Conservation (phyloP, 805 yeast species). For the Jamesozyma spencerorum region DNA sequence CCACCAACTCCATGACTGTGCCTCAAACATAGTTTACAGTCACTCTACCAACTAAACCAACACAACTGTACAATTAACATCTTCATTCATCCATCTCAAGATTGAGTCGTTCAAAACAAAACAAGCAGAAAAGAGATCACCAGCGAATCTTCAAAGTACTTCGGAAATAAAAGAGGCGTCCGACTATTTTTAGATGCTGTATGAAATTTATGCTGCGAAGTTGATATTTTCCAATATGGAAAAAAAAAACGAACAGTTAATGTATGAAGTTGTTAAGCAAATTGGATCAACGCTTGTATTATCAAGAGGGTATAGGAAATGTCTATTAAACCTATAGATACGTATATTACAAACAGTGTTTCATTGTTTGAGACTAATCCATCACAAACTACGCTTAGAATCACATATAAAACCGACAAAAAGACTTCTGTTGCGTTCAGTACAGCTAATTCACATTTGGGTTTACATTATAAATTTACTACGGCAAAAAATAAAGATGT, state of each 20-base stretch:
- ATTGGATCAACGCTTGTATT: too few relatives aligned
- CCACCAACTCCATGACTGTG: too few relatives aligned
- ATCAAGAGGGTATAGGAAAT: slow-evolving; percentile 2
- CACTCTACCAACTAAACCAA: too few relatives aligned
- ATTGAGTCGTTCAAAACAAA: too few relatives aligned
- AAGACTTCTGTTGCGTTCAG: slow-evolving; percentile 36
- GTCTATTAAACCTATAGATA: slow-evolving; percentile 31
- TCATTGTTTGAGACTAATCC: slow-evolving; percentile 38
- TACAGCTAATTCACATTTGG: slow-evolving; percentile 55
- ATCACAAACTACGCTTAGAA: slow-evolving; percentile 22
- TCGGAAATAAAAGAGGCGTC: too few relatives aligned
- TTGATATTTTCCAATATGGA: background rate
- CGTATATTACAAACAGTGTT: slow-evolving; percentile 35
- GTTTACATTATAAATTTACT: slow-evolving; percentile 48
- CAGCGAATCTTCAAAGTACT: too few relatives aligned
- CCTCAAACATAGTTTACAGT: too few relatives aligned
- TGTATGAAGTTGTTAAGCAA: background rate
- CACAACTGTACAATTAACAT: too few relatives aligned
- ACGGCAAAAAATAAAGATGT: slow-evolving; percentile 65
- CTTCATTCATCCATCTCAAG: too few relatives aligned
- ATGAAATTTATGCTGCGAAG: background rate
- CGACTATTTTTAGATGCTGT: too few relatives aligned
- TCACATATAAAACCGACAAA: slow-evolving; percentile 24
- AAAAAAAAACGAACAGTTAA: background rate
- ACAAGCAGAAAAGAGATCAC: too few relatives aligned